These are phyloP conservation scores for Didymella exigua DNA, from an alignment of 2,329 filamentous ascomycete species.

Conservation along the genomic window DNA sequence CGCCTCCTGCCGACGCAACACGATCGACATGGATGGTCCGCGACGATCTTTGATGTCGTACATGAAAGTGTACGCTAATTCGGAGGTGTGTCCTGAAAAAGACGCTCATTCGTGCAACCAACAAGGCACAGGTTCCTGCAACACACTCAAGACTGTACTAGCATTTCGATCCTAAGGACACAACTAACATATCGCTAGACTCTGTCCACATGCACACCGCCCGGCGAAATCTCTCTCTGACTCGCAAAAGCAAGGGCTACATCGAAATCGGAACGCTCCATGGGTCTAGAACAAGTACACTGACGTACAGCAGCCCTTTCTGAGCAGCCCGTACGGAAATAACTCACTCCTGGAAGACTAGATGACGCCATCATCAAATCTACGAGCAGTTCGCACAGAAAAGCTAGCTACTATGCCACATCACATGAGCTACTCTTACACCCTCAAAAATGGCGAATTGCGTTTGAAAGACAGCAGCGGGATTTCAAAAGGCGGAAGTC, in stretches of 20 bases:
- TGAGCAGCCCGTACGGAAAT: neutral
- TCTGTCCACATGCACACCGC: neutral
- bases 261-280: neutral
- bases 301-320: neutral
- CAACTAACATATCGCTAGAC: neutral
- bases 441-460: neutral
- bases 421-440: neutral
- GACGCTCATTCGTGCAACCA: conserved; percentile 21
- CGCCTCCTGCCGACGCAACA: conserved; percentile 6
- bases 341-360: neutral
- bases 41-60: conserved; percentile 35
- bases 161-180: neutral
- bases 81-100: conserved; percentile 16
- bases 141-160: neutral
- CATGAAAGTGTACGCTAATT: conserved; percentile 27
- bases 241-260: conserved; percentile 1
- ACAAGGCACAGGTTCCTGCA: conserved; percentile 19
- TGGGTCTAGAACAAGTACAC: conserved; percentile 9
- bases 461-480: neutral
- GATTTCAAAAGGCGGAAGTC: neutral
- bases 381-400: neutral
- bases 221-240: conserved; percentile 5
- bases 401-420: neutral
- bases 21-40: conserved; percentile 18
- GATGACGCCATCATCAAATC: neutral